A percentile compares a stretch with the other conserved stretches of the same genome.
These are phyloP conservation scores for Phytophthora tubulina DNA, from an alignment of 352 stramenopile species.

Conservation along the genomic window DNA sequence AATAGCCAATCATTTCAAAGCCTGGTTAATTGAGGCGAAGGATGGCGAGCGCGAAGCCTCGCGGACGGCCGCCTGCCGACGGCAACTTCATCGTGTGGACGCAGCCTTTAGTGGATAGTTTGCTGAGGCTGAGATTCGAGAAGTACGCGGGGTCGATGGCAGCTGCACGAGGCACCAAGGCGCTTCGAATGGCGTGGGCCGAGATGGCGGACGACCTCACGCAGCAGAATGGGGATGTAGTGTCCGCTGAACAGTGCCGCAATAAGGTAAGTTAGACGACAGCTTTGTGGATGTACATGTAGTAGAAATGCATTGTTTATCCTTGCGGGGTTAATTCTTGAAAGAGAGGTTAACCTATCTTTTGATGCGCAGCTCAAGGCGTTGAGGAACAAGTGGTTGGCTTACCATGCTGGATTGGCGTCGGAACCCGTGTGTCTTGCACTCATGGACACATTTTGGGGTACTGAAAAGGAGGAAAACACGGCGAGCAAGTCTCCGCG, in stretches of 20 bases:
- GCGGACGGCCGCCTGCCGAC: slow-evolving; percentile 28
- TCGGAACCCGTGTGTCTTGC: slow-evolving; percentile 23
- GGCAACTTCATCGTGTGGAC: slow-evolving; percentile 38
- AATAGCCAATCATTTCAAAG: too few species aligned
- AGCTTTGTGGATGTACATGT: too few species aligned
- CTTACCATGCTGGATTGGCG: slow-evolving; percentile 22
- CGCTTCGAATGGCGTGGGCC: slow-evolving; percentile 28
- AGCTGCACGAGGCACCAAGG: slow-evolving; percentile 26
- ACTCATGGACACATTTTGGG: slow-evolving; percentile 32
- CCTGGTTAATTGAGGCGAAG: too few species aligned
- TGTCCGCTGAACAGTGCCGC: slow-evolving; percentile 35
- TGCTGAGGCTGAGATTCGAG: slow-evolving; percentile 35
- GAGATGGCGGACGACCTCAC: slow-evolving; percentile 24
- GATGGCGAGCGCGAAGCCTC: slow-evolving; percentile 23
- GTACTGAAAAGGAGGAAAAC: neutral
- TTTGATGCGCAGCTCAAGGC: slow-evolving; percentile 28
- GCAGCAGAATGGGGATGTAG: slow-evolving; percentile 8
- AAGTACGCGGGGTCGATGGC: slow-evolving; percentile 26
- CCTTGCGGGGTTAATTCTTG: neutral
- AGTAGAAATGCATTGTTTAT: neutral
- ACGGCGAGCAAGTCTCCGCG: neutral
- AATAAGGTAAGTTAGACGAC: slow-evolving; percentile 26
- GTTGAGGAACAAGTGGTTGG: slow-evolving; percentile 35
- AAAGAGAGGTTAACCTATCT: slow-evolving; percentile 15
- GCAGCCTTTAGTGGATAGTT: slow-evolving; percentile 15